Evolutionary conservation across 768 basidiomycete species (phyloP).

Genomic region (Cubamyces lactineus): DNA sequence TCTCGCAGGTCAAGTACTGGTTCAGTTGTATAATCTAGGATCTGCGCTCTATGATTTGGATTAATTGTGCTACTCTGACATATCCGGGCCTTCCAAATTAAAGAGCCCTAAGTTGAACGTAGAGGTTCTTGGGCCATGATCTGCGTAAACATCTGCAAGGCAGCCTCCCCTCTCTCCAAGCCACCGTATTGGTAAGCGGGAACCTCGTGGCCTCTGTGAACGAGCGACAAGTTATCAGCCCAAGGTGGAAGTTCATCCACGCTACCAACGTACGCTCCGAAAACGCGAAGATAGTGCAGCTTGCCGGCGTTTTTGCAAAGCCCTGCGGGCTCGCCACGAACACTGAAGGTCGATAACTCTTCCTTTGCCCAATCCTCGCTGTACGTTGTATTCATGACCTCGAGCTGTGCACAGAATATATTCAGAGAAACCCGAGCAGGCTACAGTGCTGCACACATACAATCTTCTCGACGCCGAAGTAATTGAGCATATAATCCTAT

Average conservation of each 20-base stretch:
- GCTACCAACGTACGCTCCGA: constrained; percentile 27
- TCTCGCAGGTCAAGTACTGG: too few species aligned
- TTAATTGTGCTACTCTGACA: too few species aligned
- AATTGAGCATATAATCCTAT: constrained; percentile 56
- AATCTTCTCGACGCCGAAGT: constrained; percentile 58
- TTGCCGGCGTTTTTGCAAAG: constrained; percentile 61
- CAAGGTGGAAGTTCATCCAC: neutral
- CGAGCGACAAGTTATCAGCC: neutral
- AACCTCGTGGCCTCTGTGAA: constrained; percentile 32
- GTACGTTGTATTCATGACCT: constrained; percentile 50
- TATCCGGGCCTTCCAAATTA: too few species aligned
- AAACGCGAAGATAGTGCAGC: constrained; percentile 56
- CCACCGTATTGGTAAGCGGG: constrained; percentile 31
- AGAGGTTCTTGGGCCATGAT: constrained; percentile 29
- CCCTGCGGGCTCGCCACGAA: constrained; percentile 52
- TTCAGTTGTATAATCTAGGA: too few species aligned
- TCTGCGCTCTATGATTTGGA: too few species aligned
- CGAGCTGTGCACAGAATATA: constrained; percentile 35
- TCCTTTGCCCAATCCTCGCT: constrained; percentile 45
- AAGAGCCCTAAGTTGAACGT: constrained; percentile 24
- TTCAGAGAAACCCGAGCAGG: neutral
- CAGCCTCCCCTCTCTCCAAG: constrained; percentile 28
- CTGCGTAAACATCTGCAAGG: constrained; percentile 36
- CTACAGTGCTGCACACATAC: constrained; percentile 33
- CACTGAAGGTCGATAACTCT: constrained; percentile 49